Evolutionary conservation across 2,329 filamentous ascomycete species (phyloP).

Genomic region (Aspergillus ibericus): DNA sequence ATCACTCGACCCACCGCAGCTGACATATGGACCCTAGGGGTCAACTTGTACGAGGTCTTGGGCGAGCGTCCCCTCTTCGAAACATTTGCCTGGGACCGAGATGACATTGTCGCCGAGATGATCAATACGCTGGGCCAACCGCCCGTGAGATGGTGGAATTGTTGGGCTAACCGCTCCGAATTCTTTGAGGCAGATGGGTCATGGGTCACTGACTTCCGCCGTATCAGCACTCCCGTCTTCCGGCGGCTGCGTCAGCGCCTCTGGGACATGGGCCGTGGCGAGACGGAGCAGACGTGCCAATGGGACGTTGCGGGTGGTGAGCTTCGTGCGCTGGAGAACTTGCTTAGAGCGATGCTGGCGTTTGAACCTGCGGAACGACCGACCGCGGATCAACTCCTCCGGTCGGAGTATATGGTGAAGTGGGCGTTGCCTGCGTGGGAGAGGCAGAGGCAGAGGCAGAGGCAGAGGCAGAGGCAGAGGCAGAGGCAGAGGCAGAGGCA

Average conservation of each 20-base stretch:
- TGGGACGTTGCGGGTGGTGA: background rate
- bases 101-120: conserved; percentile 5
- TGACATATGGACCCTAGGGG: conserved; percentile 3
- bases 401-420: conserved; percentile 4
- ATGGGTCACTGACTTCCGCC: background rate
- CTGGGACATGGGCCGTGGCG: background rate
- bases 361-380: background rate
- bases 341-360: background rate
- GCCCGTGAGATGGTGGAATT: background rate
- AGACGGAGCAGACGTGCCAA: background rate
- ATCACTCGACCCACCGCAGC: background rate
- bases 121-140: background rate
- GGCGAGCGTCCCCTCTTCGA: conserved; percentile 2
- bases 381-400: background rate
- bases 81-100: conserved; percentile 5
- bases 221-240: background rate
- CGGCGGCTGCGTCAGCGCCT: background rate
- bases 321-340: background rate
- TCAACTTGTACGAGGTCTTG: background rate
- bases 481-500: no score
- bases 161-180: background rate
- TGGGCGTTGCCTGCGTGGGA: conserved; percentile 3
- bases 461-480: no score
- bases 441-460: no score
- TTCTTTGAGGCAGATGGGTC: conserved; percentile 1